Conservation (phyloP, 257 asterid genomes). For the Gynochthodes officinalis region DNA sequence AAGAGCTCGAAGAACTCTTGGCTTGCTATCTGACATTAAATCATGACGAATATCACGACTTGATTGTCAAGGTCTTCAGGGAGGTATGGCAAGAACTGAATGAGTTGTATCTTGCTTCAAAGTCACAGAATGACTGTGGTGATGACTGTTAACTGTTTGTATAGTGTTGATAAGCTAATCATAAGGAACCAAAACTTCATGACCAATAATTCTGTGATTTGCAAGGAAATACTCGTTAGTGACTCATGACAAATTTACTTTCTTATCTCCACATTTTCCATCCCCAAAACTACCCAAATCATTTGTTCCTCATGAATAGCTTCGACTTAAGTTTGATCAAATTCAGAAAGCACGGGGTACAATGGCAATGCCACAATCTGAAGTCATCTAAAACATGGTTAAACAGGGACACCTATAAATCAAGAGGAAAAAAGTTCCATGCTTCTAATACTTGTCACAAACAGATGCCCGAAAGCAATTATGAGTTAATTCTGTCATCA, state of each 20-base stretch:
- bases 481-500: neutral
- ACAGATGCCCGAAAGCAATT: too few relatives aligned
- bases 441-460: neutral
- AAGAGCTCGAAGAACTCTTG: slow-evolving; percentile 74
- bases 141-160: slow-evolving; percentile 3
- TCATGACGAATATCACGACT: slow-evolving; percentile 55
- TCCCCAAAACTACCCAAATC: neutral
- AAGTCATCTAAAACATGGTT: neutral
- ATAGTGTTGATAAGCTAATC: neutral
- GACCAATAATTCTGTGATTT: neutral
- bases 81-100: slow-evolving; percentile 71
- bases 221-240: neutral
- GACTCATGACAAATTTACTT: neutral
- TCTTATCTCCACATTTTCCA: neutral
- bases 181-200: neutral
- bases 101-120: slow-evolving; percentile 24
- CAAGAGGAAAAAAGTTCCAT: neutral
- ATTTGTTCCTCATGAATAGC: neutral
- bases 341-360: neutral
- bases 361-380: neutral
- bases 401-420: neutral
- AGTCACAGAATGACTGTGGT: slow-evolving; percentile 19
- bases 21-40: slow-evolving; percentile 77
- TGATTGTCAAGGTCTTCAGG: slow-evolving; percentile 68
- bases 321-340: neutral